Evolutionary conservation across 1,284 basidiomycete genomes (phyloP), one percentile per base, ranked within the genome.

Genomic region (Heterobasidion irregulare): DNA sequence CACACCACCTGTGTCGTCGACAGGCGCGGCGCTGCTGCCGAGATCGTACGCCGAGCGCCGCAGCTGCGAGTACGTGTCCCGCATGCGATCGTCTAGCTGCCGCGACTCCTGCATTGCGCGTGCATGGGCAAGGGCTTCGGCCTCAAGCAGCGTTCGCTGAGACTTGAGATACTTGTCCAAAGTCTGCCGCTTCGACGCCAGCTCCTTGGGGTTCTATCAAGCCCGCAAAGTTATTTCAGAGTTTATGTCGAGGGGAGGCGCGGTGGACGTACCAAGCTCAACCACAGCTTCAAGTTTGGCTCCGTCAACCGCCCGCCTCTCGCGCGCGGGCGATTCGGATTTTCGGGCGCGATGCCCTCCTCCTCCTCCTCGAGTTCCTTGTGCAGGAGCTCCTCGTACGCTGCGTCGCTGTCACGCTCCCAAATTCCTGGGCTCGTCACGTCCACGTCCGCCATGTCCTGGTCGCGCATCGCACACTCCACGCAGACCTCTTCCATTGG

Each of bases 401-500:
- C 75, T 7, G 77, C 82, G 67, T 99, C 96, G 66, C 91, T 94
- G 63, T 88, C 86, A 41, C 97, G 79, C 0, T 92, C 93, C 96
- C 96, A 99, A 13, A 91, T 79, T 0, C 93, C 92, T 5, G 86
- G 83, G 34, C 87, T 85, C 2, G 86, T 80, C 19, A 98, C 96
- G 66, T 89, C 81, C 33, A 99, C 92, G 70, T 98, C 96, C 38
- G 90, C 93, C 89, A 99, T 94, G 68, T 99, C 96, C 66, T 96
- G 86, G 72, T 99, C 96, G 47, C 96, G 87, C 96, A 99, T 99
- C 65, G 97, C 92, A 69, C 96, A 99, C 72, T 99, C 96, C 50
- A 98, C 78, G 65, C 96, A 99, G 47, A 98, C 94, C 63, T 88
- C 86, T 59, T 77, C 82, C 18, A 72, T 77, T 53, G 64, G 73